Base-by-base conservation (phyloP, 129 eudicot species). In the Deinandra increscens region DNA sequence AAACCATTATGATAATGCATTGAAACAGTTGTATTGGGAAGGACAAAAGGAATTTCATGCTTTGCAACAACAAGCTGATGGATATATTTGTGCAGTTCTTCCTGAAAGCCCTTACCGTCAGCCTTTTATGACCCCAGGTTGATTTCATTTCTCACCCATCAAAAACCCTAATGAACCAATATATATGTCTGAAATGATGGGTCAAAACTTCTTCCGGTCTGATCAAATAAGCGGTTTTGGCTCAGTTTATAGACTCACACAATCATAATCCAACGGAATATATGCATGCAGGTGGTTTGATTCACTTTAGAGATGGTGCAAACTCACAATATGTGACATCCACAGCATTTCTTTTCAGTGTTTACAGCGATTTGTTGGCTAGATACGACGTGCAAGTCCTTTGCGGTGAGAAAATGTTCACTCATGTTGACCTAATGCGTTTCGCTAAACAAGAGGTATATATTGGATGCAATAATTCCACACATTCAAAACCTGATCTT, bases 271-370 rank as follows among this genome's bases (percentile, higher is more conserved):
- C 39, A 18, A 17, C 0, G 5, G 7, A 15, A 29, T 15, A 18
- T 11, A 60, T 76, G 65, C 68, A 17, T 73, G 69, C 71, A 89
- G 97, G 97, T 6, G 97, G 97, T 7, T 36, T 84, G 69, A 56
- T 91, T 60, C 80, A 85, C 73, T 68, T 88, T 15, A 85, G 97
- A 75, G 96, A 91, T 56, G 97, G 97, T 41, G 97, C 97, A 55
- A 91, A 91, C 66, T 23, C 88, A 10, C 97, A 91, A 66, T 88
- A 88, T 34, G 97, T 86, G 4, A 91, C 97, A 6, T 80, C 83
- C 46, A 63, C 93, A 0, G 79, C 97, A 51, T 79, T 91, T 42
- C 74, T 86, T 7, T 77, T 91, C 68, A 88, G 87, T 46, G 77
- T 84, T 17, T 91, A 91, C 10, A 78, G 91, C 17, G 97, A 91